Evolutionary conservation across 2,329 filamentous ascomycete species (phyloP).

Genomic region (Diplodia mutila): DNA sequence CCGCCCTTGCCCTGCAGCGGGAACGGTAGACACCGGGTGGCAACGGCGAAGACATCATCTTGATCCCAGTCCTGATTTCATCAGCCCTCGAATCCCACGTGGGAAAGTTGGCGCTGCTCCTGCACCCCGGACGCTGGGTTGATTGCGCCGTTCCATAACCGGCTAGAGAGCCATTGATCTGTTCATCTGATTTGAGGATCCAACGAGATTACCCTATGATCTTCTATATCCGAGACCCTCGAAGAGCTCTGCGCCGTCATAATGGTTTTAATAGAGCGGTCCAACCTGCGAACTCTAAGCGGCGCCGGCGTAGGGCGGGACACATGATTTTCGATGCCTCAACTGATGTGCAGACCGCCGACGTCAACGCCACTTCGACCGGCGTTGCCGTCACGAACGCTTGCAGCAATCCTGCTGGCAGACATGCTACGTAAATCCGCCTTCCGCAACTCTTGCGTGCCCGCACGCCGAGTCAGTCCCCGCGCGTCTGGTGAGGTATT

Average conservation of each 20-base stretch:
- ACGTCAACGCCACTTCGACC: background rate
- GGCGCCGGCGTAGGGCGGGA: background rate
- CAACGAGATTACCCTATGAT: conserved; percentile 24
- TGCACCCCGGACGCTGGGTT: conserved; percentile 20
- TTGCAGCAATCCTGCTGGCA: background rate
- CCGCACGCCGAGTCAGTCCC: conserved; percentile 12
- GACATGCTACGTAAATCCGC: background rate
- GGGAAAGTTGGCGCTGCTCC: conserved; percentile 14
- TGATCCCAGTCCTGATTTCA: conserved; percentile 12
- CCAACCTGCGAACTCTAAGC: conserved; percentile 2
- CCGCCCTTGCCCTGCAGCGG: conserved; percentile 2
- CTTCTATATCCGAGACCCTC: conserved; percentile 23
- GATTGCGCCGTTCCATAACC: conserved; percentile 13
- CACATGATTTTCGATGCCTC: background rate
- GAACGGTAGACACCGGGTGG: conserved; percentile 7
- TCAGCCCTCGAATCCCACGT: conserved; percentile 15
- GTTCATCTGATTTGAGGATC: conserved; percentile 23
- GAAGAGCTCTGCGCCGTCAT: background rate
- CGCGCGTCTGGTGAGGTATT: conserved; percentile 21
- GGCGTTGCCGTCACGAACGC: background rate
- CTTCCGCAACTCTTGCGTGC: conserved; percentile 10
- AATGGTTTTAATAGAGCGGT: conserved; percentile 17
- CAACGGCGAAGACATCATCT: conserved; percentile 18
- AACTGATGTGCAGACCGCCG: background rate
- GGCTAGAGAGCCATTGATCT: conserved; percentile 16